Evolutionary conservation across 169 alveolate genomes (phyloP).

Genomic region (Pseudocohnilembus persalinus): DNA sequence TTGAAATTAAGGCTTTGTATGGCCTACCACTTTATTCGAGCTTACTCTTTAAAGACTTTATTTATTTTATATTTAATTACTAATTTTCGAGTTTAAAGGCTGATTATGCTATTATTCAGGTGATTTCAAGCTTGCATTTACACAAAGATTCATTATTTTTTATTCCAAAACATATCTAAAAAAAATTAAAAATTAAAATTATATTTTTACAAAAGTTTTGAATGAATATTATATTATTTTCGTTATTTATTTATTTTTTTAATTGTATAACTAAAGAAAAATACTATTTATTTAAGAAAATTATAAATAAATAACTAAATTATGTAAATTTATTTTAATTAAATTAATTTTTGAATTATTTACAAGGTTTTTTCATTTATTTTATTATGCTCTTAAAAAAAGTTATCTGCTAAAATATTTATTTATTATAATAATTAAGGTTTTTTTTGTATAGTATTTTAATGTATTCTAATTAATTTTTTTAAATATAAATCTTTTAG

Average conservation of each 20-base stretch:
- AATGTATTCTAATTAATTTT: background rate
- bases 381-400: background rate
- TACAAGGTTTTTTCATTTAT: background rate
- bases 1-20: background rate
- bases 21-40: background rate
- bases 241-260: no score
- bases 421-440: background rate
- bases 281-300: no score
- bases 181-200: no score
- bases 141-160: background rate
- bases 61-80: background rate
- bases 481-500: background rate
- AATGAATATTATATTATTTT: no score
- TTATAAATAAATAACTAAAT: no score
- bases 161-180: background rate
- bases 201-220: background rate
- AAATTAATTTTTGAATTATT: no score
- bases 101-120: no score
- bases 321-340: no score
- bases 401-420: background rate
- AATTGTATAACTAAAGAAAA: no score
- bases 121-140: background rate
- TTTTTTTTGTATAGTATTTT: no score
- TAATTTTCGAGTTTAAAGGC: no score
- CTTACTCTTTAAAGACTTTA: background rate